Evolutionary conservation across 179 eudicot genomes (phyloP).

Genomic region (Actinidia arguta): DNA sequence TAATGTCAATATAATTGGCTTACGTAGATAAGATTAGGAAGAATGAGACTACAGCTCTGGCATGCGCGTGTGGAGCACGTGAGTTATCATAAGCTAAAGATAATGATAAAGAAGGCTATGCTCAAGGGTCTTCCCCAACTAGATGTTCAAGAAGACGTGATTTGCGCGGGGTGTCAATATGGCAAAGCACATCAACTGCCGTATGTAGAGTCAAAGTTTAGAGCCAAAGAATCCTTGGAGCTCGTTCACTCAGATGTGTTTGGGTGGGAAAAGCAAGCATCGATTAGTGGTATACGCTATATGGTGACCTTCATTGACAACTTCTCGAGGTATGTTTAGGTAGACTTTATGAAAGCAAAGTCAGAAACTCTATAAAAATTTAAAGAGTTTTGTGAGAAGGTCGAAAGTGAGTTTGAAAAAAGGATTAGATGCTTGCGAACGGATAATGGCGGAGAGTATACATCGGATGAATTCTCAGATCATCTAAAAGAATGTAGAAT

Average conservation of each 20-base stretch:
- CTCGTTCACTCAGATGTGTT: not conserved
- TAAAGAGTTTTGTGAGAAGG: no score
- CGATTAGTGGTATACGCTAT: not conserved
- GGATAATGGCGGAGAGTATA: not conserved
- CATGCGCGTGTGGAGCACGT: no score
- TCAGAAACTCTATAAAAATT: not conserved
- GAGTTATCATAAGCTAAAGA: no score
- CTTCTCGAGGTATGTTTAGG: slow-evolving; percentile 15
- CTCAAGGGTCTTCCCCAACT: no score
- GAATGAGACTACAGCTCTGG: no score
- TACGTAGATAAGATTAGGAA: no score
- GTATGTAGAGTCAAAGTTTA: not conserved
- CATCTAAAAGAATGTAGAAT: not conserved
- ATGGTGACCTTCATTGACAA: slow-evolving; percentile 22
- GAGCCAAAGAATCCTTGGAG: not conserved
- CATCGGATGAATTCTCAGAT: not conserved
- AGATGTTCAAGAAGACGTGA: no score
- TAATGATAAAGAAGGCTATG: no score
- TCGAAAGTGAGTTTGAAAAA: no score
- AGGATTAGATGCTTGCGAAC: not conserved
- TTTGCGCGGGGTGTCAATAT: not conserved
- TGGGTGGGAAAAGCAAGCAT: not conserved
- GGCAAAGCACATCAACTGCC: not conserved
- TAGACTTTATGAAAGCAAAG: slow-evolving; percentile 9
- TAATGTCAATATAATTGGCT: no score